Evolutionary conservation across 768 basidiomycete genomes (phyloP), one percentile per base, ranked within the genome.

Genomic region (Candolleomyces eurysporus): DNA sequence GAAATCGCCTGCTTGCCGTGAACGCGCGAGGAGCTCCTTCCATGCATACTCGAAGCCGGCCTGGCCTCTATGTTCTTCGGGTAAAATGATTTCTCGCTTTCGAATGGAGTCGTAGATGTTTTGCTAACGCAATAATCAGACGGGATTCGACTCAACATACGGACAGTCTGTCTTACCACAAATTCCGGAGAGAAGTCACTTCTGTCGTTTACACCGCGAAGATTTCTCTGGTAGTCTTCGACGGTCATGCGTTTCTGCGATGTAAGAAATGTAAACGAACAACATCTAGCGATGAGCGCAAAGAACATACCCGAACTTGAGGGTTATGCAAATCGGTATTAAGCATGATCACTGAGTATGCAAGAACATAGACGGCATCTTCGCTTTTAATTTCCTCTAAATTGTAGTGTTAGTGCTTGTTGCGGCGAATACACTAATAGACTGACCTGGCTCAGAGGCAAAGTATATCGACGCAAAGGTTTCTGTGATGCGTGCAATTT

Each of bases 11-110:
- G 93, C 86, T 70, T 87, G 87, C 59, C 87, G 82, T 49, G 95
- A 87, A 36, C 97, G 85, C 36, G 88, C 75, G 42, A 98, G 81
- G 10, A 99, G 79, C 66, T 98, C 95, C 71, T 97, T 98, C 97
- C 97, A 99, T 17, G 97, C 96, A 71, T 96, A 97, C 67, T 98
- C 97, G 71, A 99, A 99, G 9, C 97, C 97, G 49, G 96, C 83
- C 69, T 94, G 93, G 2, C 96, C 97, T 9, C 89, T 91, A 68
- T 99, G 97, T 67, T 99, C 97, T 74, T 98, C 95, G 0, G 97
- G 96, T 87, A 99, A 90, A 54, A 98, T 83, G 58, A 99, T 98
- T 76, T 99, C 97, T 48, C 88, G 81, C 74, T 91, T 95, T 57
- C 91, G 87, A 68, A 99, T 97, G 1, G 92, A 94, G 66, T 98